Conservation (phyloP, 2,329 filamentous ascomycete species). For the Ophiosphaerella herpotricha region DNA sequence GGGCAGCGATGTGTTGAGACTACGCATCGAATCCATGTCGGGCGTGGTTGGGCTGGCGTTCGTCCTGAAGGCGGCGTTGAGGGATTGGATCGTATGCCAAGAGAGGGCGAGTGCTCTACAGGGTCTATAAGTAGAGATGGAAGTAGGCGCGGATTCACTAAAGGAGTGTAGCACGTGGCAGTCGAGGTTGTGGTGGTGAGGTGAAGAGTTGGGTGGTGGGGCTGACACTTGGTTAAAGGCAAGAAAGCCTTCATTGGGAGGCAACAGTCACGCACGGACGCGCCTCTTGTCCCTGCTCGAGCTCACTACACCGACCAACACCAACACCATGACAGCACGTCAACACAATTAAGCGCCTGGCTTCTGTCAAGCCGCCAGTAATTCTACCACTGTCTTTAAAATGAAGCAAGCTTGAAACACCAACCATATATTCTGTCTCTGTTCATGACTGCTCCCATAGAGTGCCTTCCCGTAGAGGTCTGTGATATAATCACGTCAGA, state of each 20-base stretch:
- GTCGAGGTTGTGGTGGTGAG: background rate
- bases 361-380: no score
- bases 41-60: background rate
- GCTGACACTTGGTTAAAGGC: conserved; percentile 7
- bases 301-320: background rate
- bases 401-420: no score
- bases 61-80: background rate
- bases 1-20: conserved; percentile 48
- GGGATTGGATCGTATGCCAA: background rate
- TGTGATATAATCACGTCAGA: conserved; percentile 27
- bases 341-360: background rate
- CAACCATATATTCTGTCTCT: background rate
- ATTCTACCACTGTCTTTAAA: no score
- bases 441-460: conserved; percentile 29
- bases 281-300: background rate
- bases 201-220: conserved; percentile 10
- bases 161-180: conserved; percentile 11
- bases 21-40: conserved; percentile 49
- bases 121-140: no score
- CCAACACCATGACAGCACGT: background rate
- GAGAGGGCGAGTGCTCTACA: no score
- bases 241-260: background rate
- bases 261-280: background rate
- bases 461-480: conserved; percentile 36
- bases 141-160: background rate